Percentiles rank a stretch among this genome's conserved stretches.
These are phyloP conservation scores for Starmerella geochares DNA, from an alignment of 805 yeast species.

Conservation along the genomic window DNA sequence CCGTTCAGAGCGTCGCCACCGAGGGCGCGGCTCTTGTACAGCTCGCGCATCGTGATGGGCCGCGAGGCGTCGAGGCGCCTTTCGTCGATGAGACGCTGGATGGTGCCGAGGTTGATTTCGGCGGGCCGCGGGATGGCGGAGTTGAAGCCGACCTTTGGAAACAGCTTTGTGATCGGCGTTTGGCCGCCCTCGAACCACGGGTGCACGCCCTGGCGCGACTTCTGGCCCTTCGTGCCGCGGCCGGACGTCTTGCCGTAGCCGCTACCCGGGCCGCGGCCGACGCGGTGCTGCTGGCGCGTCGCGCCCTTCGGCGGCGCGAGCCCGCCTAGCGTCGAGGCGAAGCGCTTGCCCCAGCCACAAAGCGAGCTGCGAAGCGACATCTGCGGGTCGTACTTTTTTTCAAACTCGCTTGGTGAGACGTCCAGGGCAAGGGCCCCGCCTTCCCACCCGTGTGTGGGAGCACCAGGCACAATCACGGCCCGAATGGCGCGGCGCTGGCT, in stretches of 20 bases:
- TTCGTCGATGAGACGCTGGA: conserved; percentile 58
- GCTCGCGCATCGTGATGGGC: conserved; percentile 59
- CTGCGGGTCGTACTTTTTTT: neutral
- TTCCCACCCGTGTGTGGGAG: too few species aligned
- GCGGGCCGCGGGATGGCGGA: conserved; percentile 27
- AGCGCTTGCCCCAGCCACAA: conserved; percentile 15
- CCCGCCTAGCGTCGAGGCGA: conserved; percentile 23
- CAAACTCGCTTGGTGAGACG: neutral
- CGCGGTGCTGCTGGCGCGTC: conserved; percentile 40
- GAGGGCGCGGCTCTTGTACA: conserved; percentile 64
- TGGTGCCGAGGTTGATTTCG: conserved; percentile 55
- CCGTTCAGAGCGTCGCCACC: conserved; percentile 50
- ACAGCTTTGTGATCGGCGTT: conserved; percentile 73
- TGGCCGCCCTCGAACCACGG: conserved; percentile 99
- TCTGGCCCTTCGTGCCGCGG: conserved; percentile 97
- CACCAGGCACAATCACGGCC: neutral
- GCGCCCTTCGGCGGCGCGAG: conserved; percentile 30
- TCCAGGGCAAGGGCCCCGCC: neutral
- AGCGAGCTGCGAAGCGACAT: conserved; percentile 7
- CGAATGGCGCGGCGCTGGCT: neutral
- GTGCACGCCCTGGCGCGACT: conserved; percentile 84
- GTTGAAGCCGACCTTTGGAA: conserved; percentile 82
- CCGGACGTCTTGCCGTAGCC: conserved; percentile 86
- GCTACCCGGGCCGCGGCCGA: conserved; percentile 95
- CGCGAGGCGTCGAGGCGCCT: conserved; percentile 48